These are phyloP conservation scores for Knufia fluminis DNA, from an alignment of 2,329 filamentous ascomycete genomes.

Conservation along the genomic window DNA sequence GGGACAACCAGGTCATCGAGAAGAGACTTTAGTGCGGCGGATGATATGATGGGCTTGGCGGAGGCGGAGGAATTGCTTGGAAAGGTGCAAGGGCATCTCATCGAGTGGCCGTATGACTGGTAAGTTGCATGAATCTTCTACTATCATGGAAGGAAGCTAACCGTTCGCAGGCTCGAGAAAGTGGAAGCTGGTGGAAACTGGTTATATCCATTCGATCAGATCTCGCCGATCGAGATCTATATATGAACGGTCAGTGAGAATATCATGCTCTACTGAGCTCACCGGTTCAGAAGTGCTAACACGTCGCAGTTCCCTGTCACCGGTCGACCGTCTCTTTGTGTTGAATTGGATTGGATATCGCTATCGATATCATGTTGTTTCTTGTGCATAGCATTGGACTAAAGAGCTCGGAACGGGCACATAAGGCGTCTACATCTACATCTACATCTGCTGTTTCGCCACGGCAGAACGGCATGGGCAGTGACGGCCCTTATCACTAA, in stretches of 20 bases:
- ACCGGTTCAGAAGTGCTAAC: background rate
- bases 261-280: background rate
- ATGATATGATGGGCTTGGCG: conserved; percentile 64
- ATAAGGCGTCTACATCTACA: too few species aligned
- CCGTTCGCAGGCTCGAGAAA: conserved; percentile 55
- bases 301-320: too few species aligned
- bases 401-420: too few species aligned
- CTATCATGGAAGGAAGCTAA: conserved; percentile 5
- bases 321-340: too few species aligned
- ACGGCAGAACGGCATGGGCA: too few species aligned
- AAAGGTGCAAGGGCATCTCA: conserved; percentile 77
- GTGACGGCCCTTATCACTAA: too few species aligned
- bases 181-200: conserved; percentile 93
- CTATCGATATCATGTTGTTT: background rate
- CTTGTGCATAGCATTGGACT: background rate
- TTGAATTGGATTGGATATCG: too few species aligned
- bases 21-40: conserved; percentile 44
- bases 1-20: conserved; percentile 39
- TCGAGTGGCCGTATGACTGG: conserved; percentile 92
- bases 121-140: too few species aligned
- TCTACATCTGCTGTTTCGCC: too few species aligned
- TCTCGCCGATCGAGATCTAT: conserved; percentile 89
- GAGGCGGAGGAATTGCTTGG: conserved; percentile 76
- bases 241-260: conserved; percentile 49
- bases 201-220: conserved; percentile 92